Evolutionary conservation across 495 filamentous ascomycete species (phyloP).

Genomic region (Neurospora sp.): DNA sequence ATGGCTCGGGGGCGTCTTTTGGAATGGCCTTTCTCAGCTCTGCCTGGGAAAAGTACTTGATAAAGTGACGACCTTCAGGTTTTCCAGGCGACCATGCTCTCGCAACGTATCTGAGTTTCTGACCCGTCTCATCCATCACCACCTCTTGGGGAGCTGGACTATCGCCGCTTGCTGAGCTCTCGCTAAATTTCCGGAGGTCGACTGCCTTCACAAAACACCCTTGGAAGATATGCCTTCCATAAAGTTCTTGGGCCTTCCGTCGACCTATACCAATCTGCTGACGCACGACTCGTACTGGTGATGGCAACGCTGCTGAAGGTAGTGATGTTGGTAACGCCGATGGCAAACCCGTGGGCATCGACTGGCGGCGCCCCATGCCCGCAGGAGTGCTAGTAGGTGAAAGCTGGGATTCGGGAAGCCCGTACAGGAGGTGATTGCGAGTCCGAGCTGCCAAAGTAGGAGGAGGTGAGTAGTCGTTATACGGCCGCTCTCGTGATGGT

Average conservation of each 20-base stretch:
- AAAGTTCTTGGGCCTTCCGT: neutral
- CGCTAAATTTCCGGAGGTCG: constrained; percentile 24
- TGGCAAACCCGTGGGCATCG: neutral
- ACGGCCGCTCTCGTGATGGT: neutral
- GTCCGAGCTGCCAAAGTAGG: neutral
- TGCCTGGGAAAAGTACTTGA: neutral
- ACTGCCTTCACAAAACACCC: constrained; percentile 32
- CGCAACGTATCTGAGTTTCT: neutral
- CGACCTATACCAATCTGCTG: neutral
- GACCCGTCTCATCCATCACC: neutral
- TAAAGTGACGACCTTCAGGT: neutral
- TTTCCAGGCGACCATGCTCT: neutral
- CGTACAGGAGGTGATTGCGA: neutral
- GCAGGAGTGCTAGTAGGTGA: neutral
- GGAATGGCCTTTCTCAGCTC: neutral
- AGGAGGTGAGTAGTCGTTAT: neutral
- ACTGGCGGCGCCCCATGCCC: neutral
- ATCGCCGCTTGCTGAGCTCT: constrained; percentile 9
- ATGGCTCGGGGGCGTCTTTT: neutral
- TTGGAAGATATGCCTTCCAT: neutral
- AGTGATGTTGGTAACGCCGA: neutral
- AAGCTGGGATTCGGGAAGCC: neutral
- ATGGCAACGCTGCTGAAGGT: constrained; percentile 6
- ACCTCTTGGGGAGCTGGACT: neutral
- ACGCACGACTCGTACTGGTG: neutral